These are phyloP conservation scores for Monilinia vaccinii-corymbosi DNA, from an alignment of 2,329 filamentous ascomycete species.

Conservation along the genomic window DNA sequence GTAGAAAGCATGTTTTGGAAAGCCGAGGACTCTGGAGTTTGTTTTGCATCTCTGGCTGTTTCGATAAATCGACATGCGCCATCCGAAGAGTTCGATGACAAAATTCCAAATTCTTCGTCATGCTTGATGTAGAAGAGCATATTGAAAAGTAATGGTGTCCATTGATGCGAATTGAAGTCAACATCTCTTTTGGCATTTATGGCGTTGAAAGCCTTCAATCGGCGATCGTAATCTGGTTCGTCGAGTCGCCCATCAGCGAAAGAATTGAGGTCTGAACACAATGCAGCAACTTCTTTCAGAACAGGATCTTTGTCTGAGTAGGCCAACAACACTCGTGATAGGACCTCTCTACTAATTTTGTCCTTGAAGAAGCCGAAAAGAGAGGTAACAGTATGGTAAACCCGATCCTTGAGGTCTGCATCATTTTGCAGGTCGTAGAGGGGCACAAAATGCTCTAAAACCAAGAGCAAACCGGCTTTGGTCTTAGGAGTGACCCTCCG, in stretches of 20 bases:
- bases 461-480: constrained; percentile 71
- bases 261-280: constrained; percentile 77
- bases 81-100: constrained; percentile 72
- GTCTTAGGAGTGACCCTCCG: constrained; percentile 72
- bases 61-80: constrained; percentile 71
- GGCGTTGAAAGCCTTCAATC: constrained; percentile 64
- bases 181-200: constrained; percentile 57
- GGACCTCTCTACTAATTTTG: constrained; percentile 60
- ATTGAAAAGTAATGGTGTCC: constrained; percentile 83
- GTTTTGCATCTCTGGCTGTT: constrained; percentile 40
- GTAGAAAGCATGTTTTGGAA: constrained; percentile 52
- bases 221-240: constrained; percentile 79
- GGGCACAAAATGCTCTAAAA: constrained; percentile 72
- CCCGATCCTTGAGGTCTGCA: constrained; percentile 47
- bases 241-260: constrained; percentile 64
- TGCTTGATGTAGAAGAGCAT: constrained; percentile 79
- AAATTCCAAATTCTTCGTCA: constrained; percentile 79
- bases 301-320: constrained; percentile 57
- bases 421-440: constrained; percentile 50
- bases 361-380: constrained; percentile 91
- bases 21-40: constrained; percentile 34
- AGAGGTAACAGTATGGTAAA: constrained; percentile 67
- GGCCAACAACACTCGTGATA: constrained; percentile 64
- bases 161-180: constrained; percentile 61
- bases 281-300: constrained; percentile 51